Base-by-base conservation (phyloP, 2,329 filamentous ascomycete genomes). In the Pyrenophora graminea region DNA sequence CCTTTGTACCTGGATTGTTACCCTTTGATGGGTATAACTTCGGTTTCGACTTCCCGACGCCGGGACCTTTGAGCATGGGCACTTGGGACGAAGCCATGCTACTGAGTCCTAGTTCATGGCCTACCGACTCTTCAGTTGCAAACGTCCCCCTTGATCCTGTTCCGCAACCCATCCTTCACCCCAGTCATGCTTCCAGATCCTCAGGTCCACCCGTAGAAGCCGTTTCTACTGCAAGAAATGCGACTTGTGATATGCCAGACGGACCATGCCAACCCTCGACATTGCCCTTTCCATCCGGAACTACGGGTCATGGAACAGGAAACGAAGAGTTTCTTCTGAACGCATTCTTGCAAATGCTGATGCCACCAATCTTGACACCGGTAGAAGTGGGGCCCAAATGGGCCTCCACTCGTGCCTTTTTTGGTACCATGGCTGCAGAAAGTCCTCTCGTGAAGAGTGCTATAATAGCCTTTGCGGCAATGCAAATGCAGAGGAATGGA, bases 341-440 rank as follows among this genome's bases (percentile, higher is more conserved):
- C 37, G 80, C 79, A 46, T 82, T 82, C 49, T 66, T 76, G 15
- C 74, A 72, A 34, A 77, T 79, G 2, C 74, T 79, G 13, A 77
- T 77, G n/a, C 79, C 80, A 5, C 80, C 79, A 1, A 82, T 82
- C 23, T 72, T 83, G 3, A 77, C 77, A 15, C 77, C 82, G 40
- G 77, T 82, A 0, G 81, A 83, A 56, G 79, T 78, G 48, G 60
- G 58, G 9, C 79, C 77, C 56, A 79, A 77, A 44, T 83, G 80
- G 80, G 69, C 77, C 2, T 71, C 76, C 0, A 80, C 80, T 58
- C 72, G 80, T 4, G 76, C 79, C 39, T 71, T 77, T 25, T 74
- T 83, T 15, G 71, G 79, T 1, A 70, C 75, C 2, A 80, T 82
- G 76, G 75, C 79, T 3, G 69, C 69, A 15, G 67, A 74, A 7